These are phyloP conservation scores for Candida sanyaensis DNA, from an alignment of 1,139 yeast species.

Conservation along the genomic window DNA sequence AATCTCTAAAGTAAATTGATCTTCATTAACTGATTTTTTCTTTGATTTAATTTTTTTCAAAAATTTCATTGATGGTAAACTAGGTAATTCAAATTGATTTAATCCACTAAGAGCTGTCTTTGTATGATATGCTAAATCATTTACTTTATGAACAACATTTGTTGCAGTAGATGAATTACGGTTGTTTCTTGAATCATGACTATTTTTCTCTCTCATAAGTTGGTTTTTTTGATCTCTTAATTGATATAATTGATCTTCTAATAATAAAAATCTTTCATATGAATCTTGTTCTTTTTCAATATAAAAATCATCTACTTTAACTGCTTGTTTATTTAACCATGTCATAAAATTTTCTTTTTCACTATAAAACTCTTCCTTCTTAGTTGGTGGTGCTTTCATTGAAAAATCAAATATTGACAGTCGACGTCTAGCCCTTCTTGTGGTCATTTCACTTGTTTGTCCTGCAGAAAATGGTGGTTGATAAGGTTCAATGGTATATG, in stretches of 20 bases:
- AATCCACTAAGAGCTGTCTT: slow-evolving; percentile 33
- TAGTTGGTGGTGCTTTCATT: slow-evolving; percentile 15
- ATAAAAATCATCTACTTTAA: slow-evolving; percentile 63
- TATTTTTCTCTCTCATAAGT: slow-evolving; percentile 17
- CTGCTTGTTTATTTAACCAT: slow-evolving; percentile 65
- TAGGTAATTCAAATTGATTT: slow-evolving; percentile 54
- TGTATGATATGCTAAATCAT: slow-evolving; percentile 35
- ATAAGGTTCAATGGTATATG: slow-evolving; percentile 6
- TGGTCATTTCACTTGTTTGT: not conserved
- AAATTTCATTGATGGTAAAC: slow-evolving; percentile 54
- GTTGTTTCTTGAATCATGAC: slow-evolving; percentile 11
- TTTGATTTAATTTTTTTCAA: slow-evolving; percentile 23
- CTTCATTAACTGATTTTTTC: slow-evolving; percentile 6
- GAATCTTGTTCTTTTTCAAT: slow-evolving; percentile 60
- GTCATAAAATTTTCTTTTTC: slow-evolving; percentile 48
- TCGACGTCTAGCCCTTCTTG: slow-evolving; percentile 5
- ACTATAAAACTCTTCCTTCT: slow-evolving; percentile 21
- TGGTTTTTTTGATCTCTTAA: slow-evolving; percentile 53
- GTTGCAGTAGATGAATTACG: slow-evolving; percentile 8
- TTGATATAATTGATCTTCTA: slow-evolving; percentile 70
- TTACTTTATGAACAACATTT: slow-evolving; percentile 24
- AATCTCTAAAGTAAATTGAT: slow-evolving; percentile 19
- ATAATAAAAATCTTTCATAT: slow-evolving; percentile 56
- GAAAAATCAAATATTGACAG: slow-evolving; percentile 25
- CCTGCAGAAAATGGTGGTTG: slow-evolving; percentile 1